Conservation (phyloP, 345 rosid species). For the Noccaea bulbosa region DNA sequence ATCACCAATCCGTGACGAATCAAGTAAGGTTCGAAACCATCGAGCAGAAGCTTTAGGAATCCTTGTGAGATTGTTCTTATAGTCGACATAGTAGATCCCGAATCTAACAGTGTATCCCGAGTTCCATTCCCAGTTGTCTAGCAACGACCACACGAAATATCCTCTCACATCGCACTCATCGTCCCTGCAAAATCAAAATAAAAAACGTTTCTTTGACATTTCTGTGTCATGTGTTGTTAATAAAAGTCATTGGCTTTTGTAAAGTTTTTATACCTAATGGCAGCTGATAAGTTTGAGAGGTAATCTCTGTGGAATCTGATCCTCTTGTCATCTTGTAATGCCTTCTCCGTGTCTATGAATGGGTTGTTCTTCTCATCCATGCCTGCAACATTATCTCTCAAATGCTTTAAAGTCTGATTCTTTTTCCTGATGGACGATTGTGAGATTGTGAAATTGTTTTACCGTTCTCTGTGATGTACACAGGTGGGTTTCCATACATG, state of each 20-base stretch:
- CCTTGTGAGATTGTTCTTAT: conserved; percentile 76
- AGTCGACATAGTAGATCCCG: conserved; percentile 81
- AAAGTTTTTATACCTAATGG: conserved; percentile 56
- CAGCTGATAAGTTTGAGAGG: conserved; percentile 84
- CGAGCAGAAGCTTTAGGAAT: conserved; percentile 75
- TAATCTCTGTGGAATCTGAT: conserved; percentile 82
- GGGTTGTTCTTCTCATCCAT: conserved; percentile 80
- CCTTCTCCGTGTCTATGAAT: conserved; percentile 54
- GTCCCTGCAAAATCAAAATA: conserved; percentile 47
- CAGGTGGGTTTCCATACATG: conserved; percentile 75
- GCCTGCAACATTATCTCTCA: conserved; percentile 47
- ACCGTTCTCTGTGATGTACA: conserved; percentile 82
- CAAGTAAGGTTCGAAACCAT: conserved; percentile 73
- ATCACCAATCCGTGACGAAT: neutral
- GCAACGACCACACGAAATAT: conserved; percentile 86
- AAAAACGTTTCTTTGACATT: too few species aligned
- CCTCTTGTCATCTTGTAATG: conserved; percentile 76
- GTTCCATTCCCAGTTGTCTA: conserved; percentile 98
- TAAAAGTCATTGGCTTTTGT: neutral
- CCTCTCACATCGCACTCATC: conserved; percentile 70
- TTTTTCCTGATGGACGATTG: neutral
- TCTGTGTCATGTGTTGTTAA: neutral
- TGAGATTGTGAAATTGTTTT: conserved; percentile 1
- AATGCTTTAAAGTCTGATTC: neutral
- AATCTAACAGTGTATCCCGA: conserved; percentile 86